A percentile compares a stretch with the other conserved stretches of the same genome.
phyloP scores from a whole-genome alignment of 2,329 filamentous ascomycete genomes.

The Trichoderma afroharzianum region DNA sequence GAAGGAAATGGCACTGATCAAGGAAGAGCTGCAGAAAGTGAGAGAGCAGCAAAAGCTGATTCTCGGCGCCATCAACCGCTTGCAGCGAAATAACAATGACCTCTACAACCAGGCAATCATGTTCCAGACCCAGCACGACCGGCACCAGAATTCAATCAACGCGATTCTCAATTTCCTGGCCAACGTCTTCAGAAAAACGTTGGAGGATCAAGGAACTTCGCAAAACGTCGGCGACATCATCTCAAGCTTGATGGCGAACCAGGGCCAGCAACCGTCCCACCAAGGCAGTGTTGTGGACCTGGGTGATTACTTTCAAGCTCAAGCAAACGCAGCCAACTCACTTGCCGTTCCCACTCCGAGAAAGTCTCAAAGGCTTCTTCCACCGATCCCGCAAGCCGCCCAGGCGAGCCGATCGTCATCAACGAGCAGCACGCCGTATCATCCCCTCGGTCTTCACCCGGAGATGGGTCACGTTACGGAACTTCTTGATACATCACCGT shows the following conservation, averaged over 20 bases:
- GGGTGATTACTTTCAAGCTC: slow-evolving; percentile 53
- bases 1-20: slow-evolving; percentile 73
- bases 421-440: slow-evolving; percentile 29
- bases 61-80: slow-evolving; percentile 71
- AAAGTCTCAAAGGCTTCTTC: slow-evolving; percentile 51
- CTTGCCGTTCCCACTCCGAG: slow-evolving; percentile 43
- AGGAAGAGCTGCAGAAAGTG: slow-evolving; percentile 75
- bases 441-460: slow-evolving; percentile 30
- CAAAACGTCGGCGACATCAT: slow-evolving; percentile 84
- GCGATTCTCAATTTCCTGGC: slow-evolving; percentile 97
- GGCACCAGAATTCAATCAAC: slow-evolving; percentile 98
- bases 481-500: slow-evolving; percentile 51
- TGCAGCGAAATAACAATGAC: slow-evolving; percentile 82
- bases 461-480: slow-evolving; percentile 58
- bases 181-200: slow-evolving; percentile 89
- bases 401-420: slow-evolving; percentile 28
- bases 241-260: slow-evolving; percentile 64
- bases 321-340: slow-evolving; percentile 36
- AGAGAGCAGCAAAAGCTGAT: slow-evolving; percentile 86
- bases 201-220: slow-evolving; percentile 75
- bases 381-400: slow-evolving; percentile 47
- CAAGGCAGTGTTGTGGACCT: slow-evolving; percentile 60
- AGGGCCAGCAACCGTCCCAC: slow-evolving; percentile 43
- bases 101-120: slow-evolving; percentile 83
- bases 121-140: slow-evolving; percentile 87